These are phyloP conservation scores for Erythrobasidium yunnanense DNA, from an alignment of 768 basidiomycete genomes.

Conservation along the genomic window DNA sequence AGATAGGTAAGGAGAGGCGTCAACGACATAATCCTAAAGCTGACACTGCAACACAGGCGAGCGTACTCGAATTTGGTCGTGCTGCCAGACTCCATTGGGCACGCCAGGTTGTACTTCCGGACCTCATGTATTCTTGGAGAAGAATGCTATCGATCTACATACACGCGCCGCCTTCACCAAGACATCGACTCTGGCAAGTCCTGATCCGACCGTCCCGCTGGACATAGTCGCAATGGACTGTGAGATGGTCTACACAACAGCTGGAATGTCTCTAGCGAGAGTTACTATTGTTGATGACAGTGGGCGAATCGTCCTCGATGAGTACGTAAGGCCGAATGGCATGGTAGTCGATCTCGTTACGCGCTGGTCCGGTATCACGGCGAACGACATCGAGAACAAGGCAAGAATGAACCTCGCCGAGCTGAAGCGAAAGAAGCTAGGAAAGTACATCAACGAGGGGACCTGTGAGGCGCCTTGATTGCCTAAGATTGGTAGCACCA, in stretches of 20 bases:
- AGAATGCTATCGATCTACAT: constrained; percentile 56
- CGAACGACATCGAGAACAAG: constrained; percentile 38
- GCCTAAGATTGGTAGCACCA: neutral
- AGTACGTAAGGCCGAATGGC: constrained; percentile 49
- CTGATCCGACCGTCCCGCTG: constrained; percentile 45
- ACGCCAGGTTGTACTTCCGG: constrained; percentile 58
- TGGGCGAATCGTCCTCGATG: constrained; percentile 55
- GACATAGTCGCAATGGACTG: constrained; percentile 87
- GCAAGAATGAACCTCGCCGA: constrained; percentile 60
- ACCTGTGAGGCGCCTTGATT: neutral
- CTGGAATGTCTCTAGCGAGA: constrained; percentile 78
- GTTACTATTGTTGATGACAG: constrained; percentile 72
- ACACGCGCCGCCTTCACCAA: constrained; percentile 61
- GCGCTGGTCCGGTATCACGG: constrained; percentile 45
- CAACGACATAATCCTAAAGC: neutral
- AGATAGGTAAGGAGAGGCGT: neutral
- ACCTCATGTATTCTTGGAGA: constrained; percentile 84
- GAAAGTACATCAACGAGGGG: constrained; percentile 53
- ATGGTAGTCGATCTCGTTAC: constrained; percentile 72
- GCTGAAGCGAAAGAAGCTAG: constrained; percentile 55
- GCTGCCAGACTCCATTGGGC: constrained; percentile 57
- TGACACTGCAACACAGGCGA: neutral
- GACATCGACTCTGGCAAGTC: constrained; percentile 35
- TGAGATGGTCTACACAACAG: constrained; percentile 92
- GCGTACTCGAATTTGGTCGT: constrained; percentile 45